Conservation (phyloP, 352 stramenopile genomes). For the Globisporangium cystogenes region DNA sequence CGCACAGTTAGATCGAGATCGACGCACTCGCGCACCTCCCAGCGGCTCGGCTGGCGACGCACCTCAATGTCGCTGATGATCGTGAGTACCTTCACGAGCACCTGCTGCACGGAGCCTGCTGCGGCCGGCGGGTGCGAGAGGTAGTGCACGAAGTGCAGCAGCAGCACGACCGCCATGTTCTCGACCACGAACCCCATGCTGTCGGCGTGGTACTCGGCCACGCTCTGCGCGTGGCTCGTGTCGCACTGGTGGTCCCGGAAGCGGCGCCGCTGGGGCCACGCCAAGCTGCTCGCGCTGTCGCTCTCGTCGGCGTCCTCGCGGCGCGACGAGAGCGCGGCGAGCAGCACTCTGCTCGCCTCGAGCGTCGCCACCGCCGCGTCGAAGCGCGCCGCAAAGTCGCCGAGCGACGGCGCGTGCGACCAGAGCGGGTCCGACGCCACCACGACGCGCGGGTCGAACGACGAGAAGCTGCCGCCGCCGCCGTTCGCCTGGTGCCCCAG, state of each 20-base stretch:
- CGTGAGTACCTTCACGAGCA: conserved; percentile 63
- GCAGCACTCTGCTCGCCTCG: conserved; percentile 38
- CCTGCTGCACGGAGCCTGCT: conserved; percentile 33
- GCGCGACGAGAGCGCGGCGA: conserved; percentile 20
- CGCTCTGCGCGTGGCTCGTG: conserved; percentile 33
- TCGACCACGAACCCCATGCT: conserved; percentile 72
- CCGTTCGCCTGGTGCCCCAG: conserved; percentile 11
- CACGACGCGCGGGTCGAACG: conserved; percentile 48
- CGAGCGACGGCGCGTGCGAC: conserved; percentile 48
- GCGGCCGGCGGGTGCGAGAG: conserved; percentile 15
- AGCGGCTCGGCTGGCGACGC: neutral
- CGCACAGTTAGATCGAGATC: neutral
- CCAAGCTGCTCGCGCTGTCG: conserved; percentile 2
- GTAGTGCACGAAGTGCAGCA: conserved; percentile 71
- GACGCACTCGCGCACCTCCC: neutral
- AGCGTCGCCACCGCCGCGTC: conserved; percentile 40
- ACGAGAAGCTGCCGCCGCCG: conserved; percentile 29
- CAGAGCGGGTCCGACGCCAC: conserved; percentile 57
- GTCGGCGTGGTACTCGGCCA: conserved; percentile 74
- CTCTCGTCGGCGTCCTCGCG: conserved; percentile 1
- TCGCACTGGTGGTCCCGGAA: conserved; percentile 30
- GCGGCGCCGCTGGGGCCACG: conserved; percentile 9
- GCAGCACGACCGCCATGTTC: conserved; percentile 69
- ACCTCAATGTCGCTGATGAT: conserved; percentile 66
- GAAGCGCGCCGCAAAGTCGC: conserved; percentile 55